phyloP scores from a whole-genome alignment of 192 early-diverging fungal genomes.

The Backusella psychrophila region DNA sequence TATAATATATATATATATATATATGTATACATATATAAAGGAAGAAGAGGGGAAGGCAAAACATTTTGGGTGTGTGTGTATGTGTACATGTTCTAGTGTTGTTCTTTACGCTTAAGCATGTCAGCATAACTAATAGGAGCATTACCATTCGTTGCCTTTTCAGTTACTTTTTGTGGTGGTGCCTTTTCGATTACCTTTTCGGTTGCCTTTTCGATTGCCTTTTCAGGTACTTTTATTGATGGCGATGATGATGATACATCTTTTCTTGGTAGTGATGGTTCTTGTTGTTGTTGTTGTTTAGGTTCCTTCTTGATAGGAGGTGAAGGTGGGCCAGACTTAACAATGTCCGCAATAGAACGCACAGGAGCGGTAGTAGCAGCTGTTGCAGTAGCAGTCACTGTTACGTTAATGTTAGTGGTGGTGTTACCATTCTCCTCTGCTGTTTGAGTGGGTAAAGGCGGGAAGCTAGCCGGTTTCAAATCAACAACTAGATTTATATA shows the following conservation, averaged over 20 bases:
- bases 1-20: too few species aligned
- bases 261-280: not conserved
- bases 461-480: constrained; percentile 9
- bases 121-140: constrained; percentile 23
- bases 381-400: not conserved
- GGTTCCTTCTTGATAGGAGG: not conserved
- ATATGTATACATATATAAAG: not conserved
- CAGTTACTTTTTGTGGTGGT: not conserved
- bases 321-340: not conserved
- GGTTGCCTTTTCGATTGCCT: not conserved
- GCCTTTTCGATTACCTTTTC: not conserved
- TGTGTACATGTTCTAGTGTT: not conserved
- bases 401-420: not conserved
- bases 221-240: not conserved
- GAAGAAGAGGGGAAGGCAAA: not conserved
- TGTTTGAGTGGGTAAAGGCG: constrained; percentile 10
- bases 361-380: not conserved
- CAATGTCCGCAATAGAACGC: constrained; percentile 2
- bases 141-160: not conserved
- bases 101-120: constrained; percentile 16
- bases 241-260: not conserved
- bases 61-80: not conserved
- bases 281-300: not conserved
- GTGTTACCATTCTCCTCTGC: not conserved
- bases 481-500: not conserved